These are phyloP conservation scores for Leishmania arabica DNA, from an alignment of 208 protist genomes.

Conservation along the genomic window DNA sequence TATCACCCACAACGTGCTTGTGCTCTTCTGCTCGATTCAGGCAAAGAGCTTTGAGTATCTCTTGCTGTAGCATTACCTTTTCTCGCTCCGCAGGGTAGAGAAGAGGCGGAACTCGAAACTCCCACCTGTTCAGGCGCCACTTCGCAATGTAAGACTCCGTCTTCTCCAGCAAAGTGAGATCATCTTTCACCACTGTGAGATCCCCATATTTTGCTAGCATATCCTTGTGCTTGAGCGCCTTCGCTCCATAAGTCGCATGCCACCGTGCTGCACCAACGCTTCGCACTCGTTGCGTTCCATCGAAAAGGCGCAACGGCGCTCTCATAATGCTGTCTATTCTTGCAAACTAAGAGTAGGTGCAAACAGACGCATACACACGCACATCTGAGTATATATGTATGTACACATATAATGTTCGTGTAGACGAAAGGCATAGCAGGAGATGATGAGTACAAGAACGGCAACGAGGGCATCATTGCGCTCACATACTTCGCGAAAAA, in stretches of 20 bases:
- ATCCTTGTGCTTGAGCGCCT: constrained; percentile 50
- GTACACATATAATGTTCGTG: not conserved
- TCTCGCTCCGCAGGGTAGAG: constrained; percentile 52
- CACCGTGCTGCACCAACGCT: constrained; percentile 23
- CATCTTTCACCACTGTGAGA: constrained; percentile 14
- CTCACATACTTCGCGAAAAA: not conserved
- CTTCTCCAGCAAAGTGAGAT: constrained; percentile 51
- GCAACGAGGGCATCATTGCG: not conserved
- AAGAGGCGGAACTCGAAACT: constrained; percentile 75
- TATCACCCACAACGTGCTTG: constrained; percentile 46
- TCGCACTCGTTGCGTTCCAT: constrained; percentile 11
- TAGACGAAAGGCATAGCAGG: not conserved
- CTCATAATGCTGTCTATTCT: constrained; percentile 1
- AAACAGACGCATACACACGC: not conserved
- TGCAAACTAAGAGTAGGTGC: constrained; percentile 3
- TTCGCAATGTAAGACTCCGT: constrained; percentile 54
- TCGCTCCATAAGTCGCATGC: constrained; percentile 59
- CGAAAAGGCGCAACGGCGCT: constrained; percentile 10
- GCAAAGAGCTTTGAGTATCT: constrained; percentile 66
- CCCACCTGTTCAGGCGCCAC: constrained; percentile 89
- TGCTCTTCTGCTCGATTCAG: constrained; percentile 46
- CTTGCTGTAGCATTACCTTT: constrained; percentile 55
- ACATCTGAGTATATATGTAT: not conserved
- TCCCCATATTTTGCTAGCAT: constrained; percentile 32
- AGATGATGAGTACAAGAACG: not conserved